A percentile compares a stretch with the other conserved stretches of the same genome.
Evolutionary conservation across 768 basidiomycete genomes (phyloP).

Genomic region (Asterophora parasitica): DNA sequence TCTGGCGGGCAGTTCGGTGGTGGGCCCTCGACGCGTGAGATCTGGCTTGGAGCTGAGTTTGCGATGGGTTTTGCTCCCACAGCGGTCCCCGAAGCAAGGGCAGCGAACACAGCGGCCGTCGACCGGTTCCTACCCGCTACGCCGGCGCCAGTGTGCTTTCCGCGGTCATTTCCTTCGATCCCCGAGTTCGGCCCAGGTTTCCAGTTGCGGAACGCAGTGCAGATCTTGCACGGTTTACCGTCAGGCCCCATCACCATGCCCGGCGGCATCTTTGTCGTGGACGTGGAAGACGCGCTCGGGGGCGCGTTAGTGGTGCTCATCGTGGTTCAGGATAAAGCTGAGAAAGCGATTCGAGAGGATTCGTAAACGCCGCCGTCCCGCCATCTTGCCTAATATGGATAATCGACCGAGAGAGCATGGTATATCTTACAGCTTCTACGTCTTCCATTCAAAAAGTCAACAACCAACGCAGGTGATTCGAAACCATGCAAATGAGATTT

Average conservation of each 20-base stretch:
- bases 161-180: slow-evolving; percentile 21
- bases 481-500: too few species aligned
- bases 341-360: too few species aligned
- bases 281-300: background rate
- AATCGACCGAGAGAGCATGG: too few species aligned
- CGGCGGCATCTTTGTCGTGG: slow-evolving; percentile 48
- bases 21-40: slow-evolving; percentile 31
- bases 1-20: slow-evolving; percentile 83
- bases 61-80: slow-evolving; percentile 17
- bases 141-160: slow-evolving; percentile 17
- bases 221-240: slow-evolving; percentile 93
- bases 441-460: too few species aligned
- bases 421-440: too few species aligned
- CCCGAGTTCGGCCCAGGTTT: slow-evolving; percentile 38
- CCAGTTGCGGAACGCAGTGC: slow-evolving; percentile 77
- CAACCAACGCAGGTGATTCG: too few species aligned
- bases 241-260: slow-evolving; percentile 89
- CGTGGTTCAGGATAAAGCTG: background rate
- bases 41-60: background rate
- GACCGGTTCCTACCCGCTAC: slow-evolving; percentile 10
- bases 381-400: too few species aligned
- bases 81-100: slow-evolving; percentile 19
- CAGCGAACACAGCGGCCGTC: slow-evolving; percentile 24
- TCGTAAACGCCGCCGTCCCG: too few species aligned
- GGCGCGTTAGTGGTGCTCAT: slow-evolving; percentile 4